phyloP scores from a whole-genome alignment of 2,329 filamentous ascomycete genomes.

The Xylariaceae sp. region DNA sequence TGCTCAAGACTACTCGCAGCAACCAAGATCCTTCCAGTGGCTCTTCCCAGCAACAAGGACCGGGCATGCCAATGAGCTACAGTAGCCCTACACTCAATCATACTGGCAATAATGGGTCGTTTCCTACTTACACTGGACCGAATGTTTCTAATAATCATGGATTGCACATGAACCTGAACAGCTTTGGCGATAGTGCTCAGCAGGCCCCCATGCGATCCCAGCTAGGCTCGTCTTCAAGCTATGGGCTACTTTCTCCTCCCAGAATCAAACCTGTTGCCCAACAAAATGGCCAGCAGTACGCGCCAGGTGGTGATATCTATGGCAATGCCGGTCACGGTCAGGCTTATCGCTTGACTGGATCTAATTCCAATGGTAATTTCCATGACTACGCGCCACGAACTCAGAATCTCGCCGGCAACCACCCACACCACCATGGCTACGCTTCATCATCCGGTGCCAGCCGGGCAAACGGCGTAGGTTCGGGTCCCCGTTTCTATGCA shows the following conservation, averaged over 20 bases:
- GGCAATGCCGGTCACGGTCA: too few relatives aligned
- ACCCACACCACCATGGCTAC: too few relatives aligned
- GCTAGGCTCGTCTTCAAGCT: neutral
- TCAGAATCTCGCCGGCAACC: too few relatives aligned
- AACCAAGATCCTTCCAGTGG: neutral
- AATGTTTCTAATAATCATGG: neutral
- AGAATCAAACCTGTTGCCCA: neutral
- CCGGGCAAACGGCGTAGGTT: neutral
- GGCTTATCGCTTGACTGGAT: too few relatives aligned
- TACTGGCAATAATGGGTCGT: neutral
- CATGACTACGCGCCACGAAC: too few relatives aligned
- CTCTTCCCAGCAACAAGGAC: neutral
- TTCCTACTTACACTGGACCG: neutral
- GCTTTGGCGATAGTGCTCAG: neutral
- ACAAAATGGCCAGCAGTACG: neutral
- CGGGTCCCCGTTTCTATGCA: neutral
- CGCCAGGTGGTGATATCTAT: neutral
- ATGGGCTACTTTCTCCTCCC: neutral
- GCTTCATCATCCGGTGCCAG: too few relatives aligned
- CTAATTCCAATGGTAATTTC: too few relatives aligned
- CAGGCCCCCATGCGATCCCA: neutral
- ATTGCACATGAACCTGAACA: neutral
- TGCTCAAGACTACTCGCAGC: neutral
- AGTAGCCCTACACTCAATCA: neutral
- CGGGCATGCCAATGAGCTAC: neutral